Evolutionary conservation across 441 rosid genomes (phyloP).

Genomic region (Syzygium syzygioides): DNA sequence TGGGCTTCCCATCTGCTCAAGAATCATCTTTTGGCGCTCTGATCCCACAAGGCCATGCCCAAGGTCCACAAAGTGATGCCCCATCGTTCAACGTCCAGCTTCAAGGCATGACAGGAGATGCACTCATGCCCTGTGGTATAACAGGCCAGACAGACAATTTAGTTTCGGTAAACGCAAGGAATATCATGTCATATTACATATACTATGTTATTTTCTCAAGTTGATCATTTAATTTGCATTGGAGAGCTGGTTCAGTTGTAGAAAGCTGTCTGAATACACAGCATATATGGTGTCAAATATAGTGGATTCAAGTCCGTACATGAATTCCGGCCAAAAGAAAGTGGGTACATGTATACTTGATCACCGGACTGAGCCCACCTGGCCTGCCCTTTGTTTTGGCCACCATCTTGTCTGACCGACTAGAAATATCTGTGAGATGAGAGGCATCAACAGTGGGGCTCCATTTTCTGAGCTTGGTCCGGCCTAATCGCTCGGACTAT

Average conservation of each 20-base stretch:
- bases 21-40: too few relatives aligned
- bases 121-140: neutral
- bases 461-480: neutral
- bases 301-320: neutral
- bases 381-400: neutral
- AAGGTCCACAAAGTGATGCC: too few relatives aligned
- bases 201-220: neutral
- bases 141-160: neutral
- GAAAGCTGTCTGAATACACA: too few relatives aligned
- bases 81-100: neutral
- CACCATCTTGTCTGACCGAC: neutral
- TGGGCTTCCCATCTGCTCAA: too few relatives aligned
- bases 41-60: too few relatives aligned
- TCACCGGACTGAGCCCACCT: neutral
- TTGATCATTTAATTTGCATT: neutral
- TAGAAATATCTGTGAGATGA: neutral
- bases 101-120: neutral
- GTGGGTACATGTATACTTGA: neutral
- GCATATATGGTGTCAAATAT: neutral
- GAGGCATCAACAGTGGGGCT: neutral
- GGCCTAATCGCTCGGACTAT: neutral
- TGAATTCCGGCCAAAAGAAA: too few relatives aligned
- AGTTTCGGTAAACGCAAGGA: neutral
- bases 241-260: neutral
- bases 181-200: neutral